Percentiles rank a stretch among this genome's conserved stretches.
Conservation (phyloP, 208 protist genomes). For the Wallacemonas sp. region DNA sequence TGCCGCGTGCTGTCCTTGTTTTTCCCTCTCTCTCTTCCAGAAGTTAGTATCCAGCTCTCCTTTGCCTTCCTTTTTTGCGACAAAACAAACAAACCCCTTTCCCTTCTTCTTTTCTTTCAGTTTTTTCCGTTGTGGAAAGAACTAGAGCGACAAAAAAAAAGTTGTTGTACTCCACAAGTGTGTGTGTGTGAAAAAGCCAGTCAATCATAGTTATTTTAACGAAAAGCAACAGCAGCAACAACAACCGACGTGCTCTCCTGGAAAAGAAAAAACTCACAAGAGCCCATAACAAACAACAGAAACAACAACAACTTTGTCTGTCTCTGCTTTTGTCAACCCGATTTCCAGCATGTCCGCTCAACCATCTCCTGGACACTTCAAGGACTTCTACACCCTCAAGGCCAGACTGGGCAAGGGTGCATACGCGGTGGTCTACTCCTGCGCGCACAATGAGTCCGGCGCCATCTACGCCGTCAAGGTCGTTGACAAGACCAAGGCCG, state of each 20-base stretch:
- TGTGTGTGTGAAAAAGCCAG: no score
- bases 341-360: constrained; percentile 14
- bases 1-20: background rate
- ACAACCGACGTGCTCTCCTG: background rate
- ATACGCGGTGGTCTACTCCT: constrained; percentile 78
- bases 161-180: no score
- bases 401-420: constrained; percentile 69
- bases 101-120: constrained; percentile 12
- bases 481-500: constrained; percentile 73
- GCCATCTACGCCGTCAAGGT: constrained; percentile 77
- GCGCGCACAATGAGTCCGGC: constrained; percentile 49
- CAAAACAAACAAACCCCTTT: background rate
- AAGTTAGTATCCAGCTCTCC: no score
- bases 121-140: constrained; percentile 3
- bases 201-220: no score
- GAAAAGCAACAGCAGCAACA: no score
- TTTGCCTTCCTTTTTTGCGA: no score
- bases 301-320: background rate
- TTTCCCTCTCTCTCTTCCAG: background rate
- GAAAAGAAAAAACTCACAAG: background rate
- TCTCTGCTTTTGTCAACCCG: no score
- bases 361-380: constrained; percentile 43
- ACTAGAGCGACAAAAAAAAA: no score
- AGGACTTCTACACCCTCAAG: constrained; percentile 45
- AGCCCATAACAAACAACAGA: background rate